These are phyloP conservation scores for Penstemon davidsonii DNA, from an alignment of 257 asterid genomes.

Conservation along the genomic window DNA sequence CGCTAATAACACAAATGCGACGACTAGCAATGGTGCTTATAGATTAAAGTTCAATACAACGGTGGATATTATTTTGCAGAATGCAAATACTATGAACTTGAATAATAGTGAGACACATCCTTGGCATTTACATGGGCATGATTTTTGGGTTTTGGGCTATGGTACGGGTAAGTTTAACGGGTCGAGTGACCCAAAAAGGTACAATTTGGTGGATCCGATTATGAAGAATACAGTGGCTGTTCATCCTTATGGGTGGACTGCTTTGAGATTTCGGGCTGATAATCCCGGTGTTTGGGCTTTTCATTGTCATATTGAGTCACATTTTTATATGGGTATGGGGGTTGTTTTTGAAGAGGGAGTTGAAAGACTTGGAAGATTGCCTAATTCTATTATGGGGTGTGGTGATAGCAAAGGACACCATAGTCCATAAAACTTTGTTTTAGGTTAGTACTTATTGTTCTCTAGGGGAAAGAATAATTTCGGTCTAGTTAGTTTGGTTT, in stretches of 20 bases:
- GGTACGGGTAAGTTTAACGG: constrained; percentile 67
- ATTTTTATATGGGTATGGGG: constrained; percentile 95
- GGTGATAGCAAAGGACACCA: constrained; percentile 51
- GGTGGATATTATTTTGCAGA: constrained; percentile 74
- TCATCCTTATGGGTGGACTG: constrained; percentile 95
- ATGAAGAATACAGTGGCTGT: constrained; percentile 87
- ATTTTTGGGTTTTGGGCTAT: constrained; percentile 88
- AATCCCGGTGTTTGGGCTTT: constrained; percentile 96
- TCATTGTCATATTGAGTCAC: constrained; percentile 95
- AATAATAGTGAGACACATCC: constrained; percentile 94
- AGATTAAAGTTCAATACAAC: constrained; percentile 62
- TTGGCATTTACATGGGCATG: constrained; percentile 98
- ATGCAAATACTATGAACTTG: constrained; percentile 62
- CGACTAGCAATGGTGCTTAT: constrained; percentile 53
- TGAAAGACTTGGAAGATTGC: constrained; percentile 67
- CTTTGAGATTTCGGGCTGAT: constrained; percentile 76
- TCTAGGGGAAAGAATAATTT: background rate
- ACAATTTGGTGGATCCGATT: constrained; percentile 71
- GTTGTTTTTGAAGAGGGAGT: constrained; percentile 83
- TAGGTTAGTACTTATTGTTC: background rate
- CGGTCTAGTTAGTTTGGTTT: background rate
- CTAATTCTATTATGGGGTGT: constrained; percentile 84
- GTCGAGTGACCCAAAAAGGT: constrained; percentile 46
- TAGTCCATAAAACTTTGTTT: constrained; percentile 37
- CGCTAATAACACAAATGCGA: constrained; percentile 51